Conservation (phyloP, 345 rosid genomes). For the Populus davidiana region DNA sequence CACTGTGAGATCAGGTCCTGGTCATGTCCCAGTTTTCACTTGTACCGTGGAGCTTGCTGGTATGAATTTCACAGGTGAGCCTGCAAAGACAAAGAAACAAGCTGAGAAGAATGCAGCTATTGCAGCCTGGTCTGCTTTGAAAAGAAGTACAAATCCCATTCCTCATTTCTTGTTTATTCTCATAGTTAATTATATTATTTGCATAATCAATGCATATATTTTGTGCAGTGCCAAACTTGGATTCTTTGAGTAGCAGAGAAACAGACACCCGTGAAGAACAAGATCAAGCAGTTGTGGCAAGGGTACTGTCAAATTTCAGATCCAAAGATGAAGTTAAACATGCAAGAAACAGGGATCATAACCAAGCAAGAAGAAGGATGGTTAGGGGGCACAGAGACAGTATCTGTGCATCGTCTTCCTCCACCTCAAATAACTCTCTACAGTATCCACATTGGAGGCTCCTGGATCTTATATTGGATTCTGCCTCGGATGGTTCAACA, state of each 20-base stretch:
- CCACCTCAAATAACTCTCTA: conserved; percentile 21
- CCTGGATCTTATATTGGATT: conserved; percentile 43
- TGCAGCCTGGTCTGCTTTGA: conserved; percentile 75
- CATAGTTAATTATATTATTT: background rate
- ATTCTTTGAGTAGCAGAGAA: conserved; percentile 33
- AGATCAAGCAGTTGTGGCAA: conserved; percentile 53
- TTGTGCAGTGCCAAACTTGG: conserved; percentile 48
- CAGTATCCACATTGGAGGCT: conserved; percentile 42
- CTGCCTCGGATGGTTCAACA: conserved; percentile 27
- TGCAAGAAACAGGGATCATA: conserved; percentile 42
- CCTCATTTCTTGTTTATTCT: background rate
- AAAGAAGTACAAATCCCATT: conserved; percentile 32
- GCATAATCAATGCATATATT: background rate
- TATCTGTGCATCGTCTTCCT: conserved; percentile 17
- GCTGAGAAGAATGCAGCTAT: conserved; percentile 81
- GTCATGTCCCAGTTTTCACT: conserved; percentile 59
- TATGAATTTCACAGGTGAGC: conserved; percentile 55
- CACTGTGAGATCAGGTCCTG: conserved; percentile 71
- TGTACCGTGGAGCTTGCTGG: conserved; percentile 69
- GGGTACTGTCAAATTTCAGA: conserved; percentile 49
- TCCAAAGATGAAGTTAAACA: conserved; percentile 41
- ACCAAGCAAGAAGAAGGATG: conserved; percentile 53
- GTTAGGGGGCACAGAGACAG: conserved; percentile 24
- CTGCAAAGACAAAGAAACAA: conserved; percentile 75
- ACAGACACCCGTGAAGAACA: conserved; percentile 39